Evolutionary conservation across 176 grass and related monocot species (phyloP), one percentile per base, ranked within the genome.

Genomic region (Tillandsia leiboldiana): DNA sequence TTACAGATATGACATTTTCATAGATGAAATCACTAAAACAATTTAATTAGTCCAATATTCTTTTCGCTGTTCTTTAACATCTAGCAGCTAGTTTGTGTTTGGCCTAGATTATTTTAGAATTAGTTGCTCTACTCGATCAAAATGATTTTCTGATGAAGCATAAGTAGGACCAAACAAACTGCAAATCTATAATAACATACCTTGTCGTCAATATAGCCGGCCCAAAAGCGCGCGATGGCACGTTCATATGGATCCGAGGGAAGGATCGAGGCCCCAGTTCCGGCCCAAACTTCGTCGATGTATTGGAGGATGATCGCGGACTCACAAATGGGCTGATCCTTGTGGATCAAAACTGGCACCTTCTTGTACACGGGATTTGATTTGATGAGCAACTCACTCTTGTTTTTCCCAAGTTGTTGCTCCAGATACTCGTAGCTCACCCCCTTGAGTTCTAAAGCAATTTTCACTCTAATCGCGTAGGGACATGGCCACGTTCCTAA

Each of bases 361-460:
- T 71, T 78, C 53, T 71, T 53, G 53, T 70, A 20, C 10, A 78
- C 29, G 1, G 76, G 76, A 17, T 78, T 78, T 50, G 47, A 23
- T 24, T 78, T 71, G 33, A 78, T 27, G 11, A 78, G 76, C 28
- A 78, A 54, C 53, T 78, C 42, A 42, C 76, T 78, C 66, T 78
- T 78, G 14, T 49, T 59, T 2, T 26, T 0, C 2, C 69, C 17
- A 64, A 61, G 47, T 22, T 78, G 14, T 42, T 42, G 5, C 28
- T 70, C 76, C 15, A 64, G 28, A 18, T 70, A 71, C 15, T 68
- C 29, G 9, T 78, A 71, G 48, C 28, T 71, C 26, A 78, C 8
- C 12, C 76, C 76, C 33, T 59, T 59, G n/a, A 59, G 20, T 14
- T 59, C 20, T 15, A 59, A 18, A 17, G 54, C 54, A 17, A 59